Evolutionary conservation across 2,329 filamentous ascomycete species (phyloP).

Genomic region (Penicillium oxalicum): DNA sequence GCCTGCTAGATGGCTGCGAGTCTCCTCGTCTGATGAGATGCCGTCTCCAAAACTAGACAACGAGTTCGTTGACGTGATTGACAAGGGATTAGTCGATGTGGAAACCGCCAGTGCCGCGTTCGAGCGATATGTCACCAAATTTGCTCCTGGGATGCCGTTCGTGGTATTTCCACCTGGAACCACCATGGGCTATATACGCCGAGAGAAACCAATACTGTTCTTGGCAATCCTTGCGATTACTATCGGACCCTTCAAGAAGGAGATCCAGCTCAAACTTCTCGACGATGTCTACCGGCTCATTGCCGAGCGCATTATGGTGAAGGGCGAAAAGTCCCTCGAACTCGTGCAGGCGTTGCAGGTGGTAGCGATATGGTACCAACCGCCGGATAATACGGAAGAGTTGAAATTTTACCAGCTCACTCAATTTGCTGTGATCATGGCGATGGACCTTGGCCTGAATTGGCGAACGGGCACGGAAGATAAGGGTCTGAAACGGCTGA

Average conservation of each 20-base stretch:
- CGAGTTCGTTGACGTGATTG: conserved; percentile 44
- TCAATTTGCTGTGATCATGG: conserved; percentile 74
- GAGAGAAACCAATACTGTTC: conserved; percentile 55
- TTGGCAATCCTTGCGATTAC: conserved; percentile 52
- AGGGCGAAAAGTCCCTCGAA: conserved; percentile 75
- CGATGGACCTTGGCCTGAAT: conserved; percentile 74
- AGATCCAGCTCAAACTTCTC: conserved; percentile 57
- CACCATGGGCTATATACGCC: conserved; percentile 50
- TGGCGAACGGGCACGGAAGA: conserved; percentile 42
- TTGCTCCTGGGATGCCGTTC: conserved; percentile 52
- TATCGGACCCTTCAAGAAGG: conserved; percentile 47
- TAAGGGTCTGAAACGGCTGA: conserved; percentile 30
- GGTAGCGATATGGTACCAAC: conserved; percentile 76
- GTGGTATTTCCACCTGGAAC: conserved; percentile 53
- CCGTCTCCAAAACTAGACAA: conserved; percentile 14
- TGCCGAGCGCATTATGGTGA: conserved; percentile 67
- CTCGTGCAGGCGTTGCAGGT: conserved; percentile 73
- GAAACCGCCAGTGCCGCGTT: conserved; percentile 53
- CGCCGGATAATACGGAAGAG: conserved; percentile 75
- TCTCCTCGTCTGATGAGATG: conserved; percentile 13
- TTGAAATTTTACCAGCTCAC: conserved; percentile 86
- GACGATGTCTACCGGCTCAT: conserved; percentile 66
- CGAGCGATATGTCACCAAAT: conserved; percentile 49
- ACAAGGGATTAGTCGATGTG: conserved; percentile 46
- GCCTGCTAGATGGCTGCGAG: conserved; percentile 18